Evolutionary conservation across 306 rosid genomes (phyloP), one percentile per base, ranked within the genome.

Genomic region (Vicia sativa): DNA sequence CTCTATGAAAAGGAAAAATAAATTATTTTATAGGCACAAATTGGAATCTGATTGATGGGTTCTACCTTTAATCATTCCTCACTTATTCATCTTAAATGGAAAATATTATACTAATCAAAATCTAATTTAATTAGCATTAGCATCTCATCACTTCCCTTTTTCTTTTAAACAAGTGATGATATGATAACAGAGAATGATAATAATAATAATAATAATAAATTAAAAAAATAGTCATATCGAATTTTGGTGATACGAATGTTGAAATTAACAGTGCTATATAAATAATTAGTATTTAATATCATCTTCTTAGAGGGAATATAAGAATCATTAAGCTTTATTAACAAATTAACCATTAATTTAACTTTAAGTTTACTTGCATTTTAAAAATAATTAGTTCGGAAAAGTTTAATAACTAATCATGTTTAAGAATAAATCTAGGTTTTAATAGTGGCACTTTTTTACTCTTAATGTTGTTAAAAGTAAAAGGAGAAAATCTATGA

Each of bases 41-140:
- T 90, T 79, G 89, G 90, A 87, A 84, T 90, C 80, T 75, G 87
- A 86, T 87, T 84, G 89, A 90, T 86, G 87, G 88, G 78, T 80
- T 83, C 84, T 57, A 11, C 62, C 87, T 87, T 86, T 87, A 87
- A 84, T 82, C 86, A 87, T 87, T 83, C 83, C 70, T 68, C 70
- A 38, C 74, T 68, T 44, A 45, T 73, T 81, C 67, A 62, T 54
- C 74, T 75, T 67, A 78, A 52, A 63, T 60, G 37, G 61, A 76
- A 75, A 60, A 42, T 64, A 34, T 55, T 26, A 55, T 1, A 63
- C 64, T 57, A 61, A 29, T 37, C 37, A 76, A 73, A 62, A 38
- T 38, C 67, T 53, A 53, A 61, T 60, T 66, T 72, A 56, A 65
- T 65, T 73, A 73, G 84, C 84, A 80, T 34, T 34, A 34, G 38